Evolutionary conservation across 2,329 filamentous ascomycete genomes (phyloP), one percentile per base, ranked within the genome.

Genomic region (Cladosporium sphaerospermum): DNA sequence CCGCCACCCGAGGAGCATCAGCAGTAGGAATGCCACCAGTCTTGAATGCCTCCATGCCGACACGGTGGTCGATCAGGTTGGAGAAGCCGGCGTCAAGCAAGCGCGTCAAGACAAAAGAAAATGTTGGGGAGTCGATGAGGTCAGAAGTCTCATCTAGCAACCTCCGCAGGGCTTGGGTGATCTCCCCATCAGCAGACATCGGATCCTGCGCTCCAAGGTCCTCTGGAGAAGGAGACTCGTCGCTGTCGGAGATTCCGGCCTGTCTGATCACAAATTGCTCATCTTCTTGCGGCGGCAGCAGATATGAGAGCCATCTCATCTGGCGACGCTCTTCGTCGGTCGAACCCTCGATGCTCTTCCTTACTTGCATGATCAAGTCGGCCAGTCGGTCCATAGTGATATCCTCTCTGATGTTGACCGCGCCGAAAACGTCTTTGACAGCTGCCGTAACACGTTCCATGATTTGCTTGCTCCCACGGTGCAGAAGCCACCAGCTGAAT

Each of bases 401-500:
- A 57, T 95, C 85, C 64, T 97, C 92, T 46, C 91, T 83, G 1
- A 91, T 91, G 68, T 90, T 96, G 46, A 96, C 75, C 57, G 82
- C 78, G n/a, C 89, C 89, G 69, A 96, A 97, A 19, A 92, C 87
- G 50, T 95, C 86, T 62, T 86, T 85, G 19, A 99, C 93, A 3
- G 90, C 90, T n/a, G 77, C 75, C 66, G 90, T 84, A 45, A 99
- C 91, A 58, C 85, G 86, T 53, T 83, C 77, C 79, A 90, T 86
- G 53, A 97, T 75, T 54, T 90, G 83, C 59, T 84, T 82, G 84
- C 90, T 97, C 41, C 93, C 93, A 59, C 83, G 83, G 71, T 99
- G 92, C 45, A 99, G 77, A 44, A 99, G 75, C 91, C 92, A 99
- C 93, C 93, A 99, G 72, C 89, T 96, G 69, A 97, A 95, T 39